A percentile compares a stretch with the other conserved stretches of the same genome.
phyloP scores from a whole-genome alignment of 441 rosid species.

The Viola pubescens region DNA sequence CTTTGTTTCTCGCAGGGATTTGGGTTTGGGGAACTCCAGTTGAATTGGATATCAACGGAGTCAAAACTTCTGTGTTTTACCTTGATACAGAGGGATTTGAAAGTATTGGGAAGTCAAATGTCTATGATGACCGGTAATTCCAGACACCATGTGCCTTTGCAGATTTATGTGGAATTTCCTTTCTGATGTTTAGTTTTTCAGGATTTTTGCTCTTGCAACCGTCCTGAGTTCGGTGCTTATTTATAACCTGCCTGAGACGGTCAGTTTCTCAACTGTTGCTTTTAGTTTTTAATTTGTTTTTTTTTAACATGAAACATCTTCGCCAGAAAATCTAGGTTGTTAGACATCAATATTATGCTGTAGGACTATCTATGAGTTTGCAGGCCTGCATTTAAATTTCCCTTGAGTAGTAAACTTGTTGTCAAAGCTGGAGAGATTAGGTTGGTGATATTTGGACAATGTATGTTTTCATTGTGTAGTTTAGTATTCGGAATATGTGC shows the following conservation, averaged over 20 bases:
- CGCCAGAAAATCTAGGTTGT: neutral
- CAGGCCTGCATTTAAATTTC: neutral
- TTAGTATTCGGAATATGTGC: neutral
- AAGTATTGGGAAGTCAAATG: conserved; percentile 98
- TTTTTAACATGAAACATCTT: neutral
- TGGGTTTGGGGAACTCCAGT: conserved; percentile 98
- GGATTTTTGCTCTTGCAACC: conserved; percentile 96
- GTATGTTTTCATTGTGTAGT: neutral
- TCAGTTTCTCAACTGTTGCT: conserved; percentile 33
- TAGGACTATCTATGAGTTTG: neutral
- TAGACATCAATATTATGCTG: conserved; percentile 1
- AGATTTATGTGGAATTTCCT: neutral
- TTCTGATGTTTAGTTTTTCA: conserved; percentile 31
- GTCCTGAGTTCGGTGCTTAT: conserved; percentile 92
- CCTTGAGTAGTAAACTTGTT: neutral
- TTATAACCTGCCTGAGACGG: conserved; percentile 94
- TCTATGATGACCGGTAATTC: conserved; percentile 87
- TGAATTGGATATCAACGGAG: conserved; percentile 70
- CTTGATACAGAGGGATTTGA: conserved; percentile 99
- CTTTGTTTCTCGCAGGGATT: conserved; percentile 50
- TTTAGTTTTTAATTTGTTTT: neutral
- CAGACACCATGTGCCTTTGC: neutral
- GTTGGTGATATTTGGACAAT: neutral
- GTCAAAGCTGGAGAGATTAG: conserved; percentile 5
- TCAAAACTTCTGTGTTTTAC: conserved; percentile 79